Percentiles rank a stretch among this genome's conserved stretches.
Evolutionary conservation across 345 rosid species (phyloP).

Genomic region (Gynandropsis gynandra): DNA sequence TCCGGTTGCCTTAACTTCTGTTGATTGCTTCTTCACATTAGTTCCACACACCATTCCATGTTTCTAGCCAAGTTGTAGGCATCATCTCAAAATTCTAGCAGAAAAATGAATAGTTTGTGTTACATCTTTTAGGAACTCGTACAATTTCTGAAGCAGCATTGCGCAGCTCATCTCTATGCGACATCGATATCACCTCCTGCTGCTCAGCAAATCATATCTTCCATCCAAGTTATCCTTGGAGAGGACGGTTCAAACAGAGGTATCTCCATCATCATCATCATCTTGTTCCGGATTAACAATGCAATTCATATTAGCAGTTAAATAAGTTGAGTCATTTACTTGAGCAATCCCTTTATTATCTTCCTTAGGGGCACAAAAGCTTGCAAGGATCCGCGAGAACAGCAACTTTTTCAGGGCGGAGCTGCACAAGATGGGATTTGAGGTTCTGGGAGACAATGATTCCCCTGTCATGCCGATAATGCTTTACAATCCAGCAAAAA

Average conservation of each 20-base stretch:
- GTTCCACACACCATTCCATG: neutral
- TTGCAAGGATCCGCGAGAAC: conserved; percentile 83
- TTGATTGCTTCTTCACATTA: no score
- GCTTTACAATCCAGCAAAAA: conserved; percentile 96
- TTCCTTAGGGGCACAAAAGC: conserved; percentile 73
- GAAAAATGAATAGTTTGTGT: conserved; percentile 3
- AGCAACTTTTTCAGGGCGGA: conserved; percentile 93
- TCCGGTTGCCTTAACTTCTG: no score
- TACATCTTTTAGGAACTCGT: conserved; percentile 53
- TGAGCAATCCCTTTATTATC: neutral
- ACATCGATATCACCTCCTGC: conserved; percentile 94
- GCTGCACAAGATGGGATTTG: conserved; percentile 89
- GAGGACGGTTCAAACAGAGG: conserved; percentile 97
- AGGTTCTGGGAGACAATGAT: conserved; percentile 94
- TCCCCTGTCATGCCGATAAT: conserved; percentile 99
- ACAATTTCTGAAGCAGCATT: conserved; percentile 55
- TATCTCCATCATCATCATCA: conserved; percentile 12
- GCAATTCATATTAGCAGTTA: neutral
- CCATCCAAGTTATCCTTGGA: conserved; percentile 84
- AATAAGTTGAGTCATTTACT: no score
- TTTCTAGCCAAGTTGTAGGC: conserved; percentile 2
- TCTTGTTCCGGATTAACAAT: conserved; percentile 1
- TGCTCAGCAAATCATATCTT: conserved; percentile 77
- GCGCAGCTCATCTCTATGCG: conserved; percentile 93
- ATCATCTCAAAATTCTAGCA: neutral